Base-by-base conservation (phyloP, 2,329 filamentous ascomycete genomes). In the Penicillium capsulatum region DNA sequence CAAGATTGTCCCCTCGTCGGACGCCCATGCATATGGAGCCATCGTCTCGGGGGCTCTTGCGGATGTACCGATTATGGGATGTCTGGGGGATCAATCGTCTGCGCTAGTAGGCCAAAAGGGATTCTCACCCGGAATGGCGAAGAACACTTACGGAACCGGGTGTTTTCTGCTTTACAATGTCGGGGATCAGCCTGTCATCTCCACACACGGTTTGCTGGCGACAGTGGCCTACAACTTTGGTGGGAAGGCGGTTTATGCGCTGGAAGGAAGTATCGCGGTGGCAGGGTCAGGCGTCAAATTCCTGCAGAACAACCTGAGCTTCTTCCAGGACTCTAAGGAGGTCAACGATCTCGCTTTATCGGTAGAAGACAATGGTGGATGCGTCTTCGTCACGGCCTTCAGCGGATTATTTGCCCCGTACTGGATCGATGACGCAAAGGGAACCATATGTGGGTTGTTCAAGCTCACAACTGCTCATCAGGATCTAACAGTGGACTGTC, bases 361-460 rank as follows among this genome's bases (percentile, higher is more conserved):
- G 1, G 81, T 85, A 5, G 65, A 75, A 27, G 84, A 94, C 63
- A 94, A 84, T 45, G 89, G 88, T 39, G 89, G 89, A 6, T 83
- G 89, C 38, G 79, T 90, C 13, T 82, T 95, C 55, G 89, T 95
- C 44, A 94, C 89, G 2, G 89, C 89, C 1, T 95, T 95, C 62
- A 89, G 84, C 63, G 89, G 89, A 38, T 75, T 95, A 2, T 94
- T 94, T 61, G 89, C 89, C 1, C 89, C 89, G 0, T 94, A 95
- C 66, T 95, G 89, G 89, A 91, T 94, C 46, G 88, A 94, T 60
- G 86, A 94, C 66, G 88, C 88, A 14, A 84, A 89, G 63, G 89
- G 89, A 43, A 94, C 89, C 4, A 80, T 92, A 40, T 90, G 77
- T 81, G 70, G 68, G 76, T 70, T 13, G 7, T 13, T 20, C 13